Evolutionary conservation across 352 stramenopile genomes (phyloP), one percentile per base, ranked within the genome.

Genomic region (Pythium scleroteichum): DNA sequence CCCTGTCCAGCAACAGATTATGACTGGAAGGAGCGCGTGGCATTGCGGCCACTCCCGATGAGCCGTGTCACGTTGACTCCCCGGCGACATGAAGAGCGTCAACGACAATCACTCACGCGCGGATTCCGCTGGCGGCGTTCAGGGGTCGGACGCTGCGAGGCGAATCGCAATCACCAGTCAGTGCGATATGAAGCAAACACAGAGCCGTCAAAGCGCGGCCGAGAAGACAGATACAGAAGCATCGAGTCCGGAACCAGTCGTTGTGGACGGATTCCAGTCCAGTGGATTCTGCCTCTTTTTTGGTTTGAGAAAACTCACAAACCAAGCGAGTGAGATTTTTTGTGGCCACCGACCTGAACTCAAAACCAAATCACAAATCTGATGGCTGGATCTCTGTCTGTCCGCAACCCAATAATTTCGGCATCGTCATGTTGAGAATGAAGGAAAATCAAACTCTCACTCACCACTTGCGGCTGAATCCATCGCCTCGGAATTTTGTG

Each of bases 141-240:
- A 50, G 49, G 8, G 35, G 53, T 42, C 53, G 39, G 53, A 38
- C 50, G 20, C 8, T 4, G 33, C 14, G 33, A 22, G 32, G 42
- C 48, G 35, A 55, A 33, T 53, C 54, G 54, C 54, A 51, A 58
- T 58, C 54, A 62, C 23, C 42, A 16, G 39, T n/a, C 17, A 13
- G 9, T 50, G 44, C 55, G 55, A 62, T 62, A 62, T 62, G 55
- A 62, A 55, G 44, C 27, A 46, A 29, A 60, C 33, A 62, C 55
- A 62, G 55, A 62, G 26, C 33, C 27, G 13, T 26, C 41, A 48
- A 27, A 52, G 12, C 40, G n/a, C n/a, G n/a, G n/a, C n/a, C n/a
- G 19, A 27, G 20, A 62, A 49, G 46, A 49, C 48, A 62, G 55
- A 62, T 62, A 47, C 55, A 62, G 55, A 62, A 46, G 27, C 42